Evolutionary conservation across 139 green algal species (phyloP).

Genomic region (Chlamydomonas eustigma): DNA sequence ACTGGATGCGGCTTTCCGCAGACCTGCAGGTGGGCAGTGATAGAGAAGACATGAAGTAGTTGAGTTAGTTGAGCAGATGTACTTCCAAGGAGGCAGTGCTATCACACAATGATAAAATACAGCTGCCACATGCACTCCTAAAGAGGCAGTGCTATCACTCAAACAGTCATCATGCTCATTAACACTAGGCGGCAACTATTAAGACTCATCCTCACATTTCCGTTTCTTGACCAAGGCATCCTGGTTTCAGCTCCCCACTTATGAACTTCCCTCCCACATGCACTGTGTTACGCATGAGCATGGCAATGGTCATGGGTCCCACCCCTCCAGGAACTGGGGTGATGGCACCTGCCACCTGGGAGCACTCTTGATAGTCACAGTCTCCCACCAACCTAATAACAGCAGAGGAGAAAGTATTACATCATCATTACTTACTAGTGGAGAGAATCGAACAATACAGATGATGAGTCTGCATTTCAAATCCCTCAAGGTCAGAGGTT

Average conservation of each 20-base stretch:
- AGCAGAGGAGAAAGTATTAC: too few relatives aligned
- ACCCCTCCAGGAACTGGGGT: slow-evolving; percentile 94
- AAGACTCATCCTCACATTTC: neutral
- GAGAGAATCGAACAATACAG: too few relatives aligned
- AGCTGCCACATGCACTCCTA: neutral
- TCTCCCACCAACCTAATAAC: slow-evolving; percentile 78
- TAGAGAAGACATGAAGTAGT: neutral
- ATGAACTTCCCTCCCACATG: slow-evolving; percentile 22
- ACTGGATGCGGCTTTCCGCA: too few relatives aligned
- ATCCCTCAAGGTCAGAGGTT: too few relatives aligned
- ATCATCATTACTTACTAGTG: too few relatives aligned
- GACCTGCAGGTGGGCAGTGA: too few relatives aligned
- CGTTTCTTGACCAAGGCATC: neutral
- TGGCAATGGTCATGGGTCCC: slow-evolving; percentile 97
- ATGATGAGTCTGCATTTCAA: too few relatives aligned
- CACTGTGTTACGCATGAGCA: slow-evolving; percentile 85
- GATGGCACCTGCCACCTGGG: slow-evolving; percentile 66
- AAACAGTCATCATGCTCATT: neutral
- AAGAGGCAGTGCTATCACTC: neutral
- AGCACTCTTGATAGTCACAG: slow-evolving; percentile 64
- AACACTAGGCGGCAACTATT: neutral
- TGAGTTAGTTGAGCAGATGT: neutral
- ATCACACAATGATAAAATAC: neutral
- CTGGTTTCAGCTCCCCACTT: slow-evolving; percentile 8
- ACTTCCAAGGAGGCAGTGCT: neutral